Percentiles rank a stretch among this genome's conserved stretches.
Evolutionary conservation across 352 stramenopile genomes (phyloP).

Genomic region (Aphanomyces invadans): DNA sequence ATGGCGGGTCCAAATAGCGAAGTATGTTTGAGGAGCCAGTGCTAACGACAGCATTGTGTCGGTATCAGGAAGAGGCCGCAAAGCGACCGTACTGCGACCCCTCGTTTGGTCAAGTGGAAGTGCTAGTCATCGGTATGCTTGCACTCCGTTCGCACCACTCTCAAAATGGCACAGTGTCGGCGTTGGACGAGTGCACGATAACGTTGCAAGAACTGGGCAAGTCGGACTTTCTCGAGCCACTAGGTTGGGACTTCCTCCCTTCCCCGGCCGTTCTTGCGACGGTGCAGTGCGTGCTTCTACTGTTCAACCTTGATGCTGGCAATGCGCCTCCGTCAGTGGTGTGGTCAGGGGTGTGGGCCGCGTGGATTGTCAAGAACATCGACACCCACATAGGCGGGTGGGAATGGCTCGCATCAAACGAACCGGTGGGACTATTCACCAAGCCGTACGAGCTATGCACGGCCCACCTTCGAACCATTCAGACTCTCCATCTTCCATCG

Average conservation of each 20-base stretch:
- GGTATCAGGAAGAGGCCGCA: conserved; percentile 29
- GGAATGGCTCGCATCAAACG: conserved; percentile 57
- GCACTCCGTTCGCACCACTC: background rate
- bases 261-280: conserved; percentile 40
- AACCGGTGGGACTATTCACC: conserved; percentile 58
- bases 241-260: conserved; percentile 50
- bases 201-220: conserved; percentile 47
- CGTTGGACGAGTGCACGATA: conserved; percentile 52
- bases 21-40: too few species aligned
- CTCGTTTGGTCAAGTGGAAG: conserved; percentile 47
- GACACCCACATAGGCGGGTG: conserved; percentile 51
- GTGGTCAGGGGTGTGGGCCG: conserved; percentile 44
- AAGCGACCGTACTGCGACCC: conserved; percentile 39
- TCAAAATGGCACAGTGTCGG: conserved; percentile 32
- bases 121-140: conserved; percentile 46
- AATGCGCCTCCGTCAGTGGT: conserved; percentile 23
- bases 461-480: conserved; percentile 34
- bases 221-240: conserved; percentile 50
- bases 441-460: conserved; percentile 53
- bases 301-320: conserved; percentile 38
- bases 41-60: too few species aligned
- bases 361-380: conserved; percentile 76
- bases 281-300: conserved; percentile 43
- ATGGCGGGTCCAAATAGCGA: too few species aligned
- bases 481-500: conserved; percentile 28